phyloP scores from a whole-genome alignment of 2,329 filamentous ascomycete species.

The Ampelomyces quisqualis region DNA sequence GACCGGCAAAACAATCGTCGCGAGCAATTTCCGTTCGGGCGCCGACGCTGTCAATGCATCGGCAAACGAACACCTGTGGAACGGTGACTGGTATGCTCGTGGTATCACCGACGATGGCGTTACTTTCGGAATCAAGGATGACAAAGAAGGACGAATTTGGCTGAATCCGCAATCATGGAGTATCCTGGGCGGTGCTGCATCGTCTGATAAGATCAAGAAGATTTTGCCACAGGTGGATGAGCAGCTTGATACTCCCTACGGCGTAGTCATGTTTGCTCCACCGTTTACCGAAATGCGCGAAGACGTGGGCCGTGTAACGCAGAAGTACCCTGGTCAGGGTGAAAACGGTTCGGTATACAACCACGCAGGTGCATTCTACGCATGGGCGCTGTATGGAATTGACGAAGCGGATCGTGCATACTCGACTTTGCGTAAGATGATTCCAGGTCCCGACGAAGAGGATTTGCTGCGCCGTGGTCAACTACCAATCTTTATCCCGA shows the following conservation, averaged over 20 bases:
- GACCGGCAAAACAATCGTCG: slow-evolving; percentile 45
- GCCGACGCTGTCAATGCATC: slow-evolving; percentile 53
- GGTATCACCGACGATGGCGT: slow-evolving; percentile 60
- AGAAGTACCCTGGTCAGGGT: slow-evolving; percentile 59
- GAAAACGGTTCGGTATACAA: slow-evolving; percentile 62
- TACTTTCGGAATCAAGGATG: slow-evolving; percentile 53
- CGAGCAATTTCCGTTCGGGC: slow-evolving; percentile 49
- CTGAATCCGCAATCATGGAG: slow-evolving; percentile 60
- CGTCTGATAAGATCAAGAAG: slow-evolving; percentile 44
- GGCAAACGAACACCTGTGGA: slow-evolving; percentile 57
- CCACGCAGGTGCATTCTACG: slow-evolving; percentile 58
- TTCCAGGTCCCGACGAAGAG: slow-evolving; percentile 55
- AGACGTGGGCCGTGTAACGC: slow-evolving; percentile 60
- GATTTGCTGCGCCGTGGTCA: slow-evolving; percentile 58
- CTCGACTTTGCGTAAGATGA: slow-evolving; percentile 54
- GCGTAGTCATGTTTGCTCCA: slow-evolving; percentile 58
- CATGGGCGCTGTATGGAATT: slow-evolving; percentile 56
- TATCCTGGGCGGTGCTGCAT: slow-evolving; percentile 57
- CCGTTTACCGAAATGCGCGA: slow-evolving; percentile 58
- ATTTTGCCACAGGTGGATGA: slow-evolving; percentile 54
- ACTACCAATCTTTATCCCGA: slow-evolving; percentile 59
- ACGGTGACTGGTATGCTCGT: slow-evolving; percentile 58
- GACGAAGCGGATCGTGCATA: slow-evolving; percentile 55
- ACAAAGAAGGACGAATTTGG: slow-evolving; percentile 59
- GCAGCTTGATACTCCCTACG: slow-evolving; percentile 57